Conservation (phyloP, 148 eudicot genomes). For the Camellia lanceoleosa region DNA sequence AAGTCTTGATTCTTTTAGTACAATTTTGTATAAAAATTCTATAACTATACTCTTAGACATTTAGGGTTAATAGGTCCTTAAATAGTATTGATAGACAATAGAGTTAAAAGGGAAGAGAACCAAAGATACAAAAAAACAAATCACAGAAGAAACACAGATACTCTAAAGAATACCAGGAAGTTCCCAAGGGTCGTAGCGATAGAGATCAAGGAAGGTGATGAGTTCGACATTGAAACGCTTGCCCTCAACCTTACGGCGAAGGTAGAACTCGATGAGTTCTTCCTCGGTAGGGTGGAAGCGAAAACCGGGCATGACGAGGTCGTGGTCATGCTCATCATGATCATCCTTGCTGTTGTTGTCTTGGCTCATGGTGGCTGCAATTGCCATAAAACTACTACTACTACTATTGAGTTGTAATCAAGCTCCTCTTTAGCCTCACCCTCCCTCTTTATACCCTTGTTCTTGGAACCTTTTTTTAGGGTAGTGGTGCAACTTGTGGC, state of each 20-base stretch:
- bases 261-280: conserved; percentile 90
- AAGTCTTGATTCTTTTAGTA: no score
- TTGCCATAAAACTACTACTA: conserved; percentile 54
- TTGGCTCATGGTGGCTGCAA: conserved; percentile 63
- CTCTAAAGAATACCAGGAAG: conserved; percentile 60
- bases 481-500: conserved; percentile 1
- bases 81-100: background rate
- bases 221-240: conserved; percentile 89
- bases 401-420: background rate
- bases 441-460: conserved; percentile 4
- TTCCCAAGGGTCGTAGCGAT: conserved; percentile 96
- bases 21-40: no score
- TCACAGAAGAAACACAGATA: background rate
- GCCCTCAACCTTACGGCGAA: conserved; percentile 97
- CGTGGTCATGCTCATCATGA: conserved; percentile 61
- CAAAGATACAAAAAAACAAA: background rate
- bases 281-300: conserved; percentile 94
- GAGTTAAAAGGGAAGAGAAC: background rate
- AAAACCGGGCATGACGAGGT: conserved; percentile 92
- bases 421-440: background rate
- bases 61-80: background rate
- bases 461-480: background rate
- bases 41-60: no score
- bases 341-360: conserved; percentile 21
- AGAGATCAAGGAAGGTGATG: conserved; percentile 91